Evolutionary conservation across 345 rosid genomes (phyloP).

Genomic region (Murraya paniculata): DNA sequence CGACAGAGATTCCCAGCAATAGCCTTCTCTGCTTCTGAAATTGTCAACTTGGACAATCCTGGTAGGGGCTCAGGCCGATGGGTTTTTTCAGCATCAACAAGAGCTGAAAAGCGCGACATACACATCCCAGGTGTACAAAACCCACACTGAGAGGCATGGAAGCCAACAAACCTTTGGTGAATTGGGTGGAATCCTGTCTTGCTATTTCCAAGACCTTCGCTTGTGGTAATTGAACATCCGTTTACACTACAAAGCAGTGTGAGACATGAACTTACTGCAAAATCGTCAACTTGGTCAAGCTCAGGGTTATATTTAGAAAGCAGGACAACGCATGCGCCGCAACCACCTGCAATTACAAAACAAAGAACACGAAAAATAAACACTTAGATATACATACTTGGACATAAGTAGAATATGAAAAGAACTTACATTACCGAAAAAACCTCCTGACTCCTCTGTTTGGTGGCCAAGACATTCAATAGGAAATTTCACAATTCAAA

Average conservation of each 20-base stretch:
- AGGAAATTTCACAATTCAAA: background rate
- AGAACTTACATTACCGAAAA: background rate
- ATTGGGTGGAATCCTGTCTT: slow-evolving; percentile 81
- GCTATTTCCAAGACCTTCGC: slow-evolving; percentile 82
- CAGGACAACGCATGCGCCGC: slow-evolving; percentile 86
- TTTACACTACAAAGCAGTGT: slow-evolving; percentile 79
- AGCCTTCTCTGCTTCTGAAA: slow-evolving; percentile 70
- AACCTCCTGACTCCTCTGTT: background rate
- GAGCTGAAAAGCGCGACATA: slow-evolving; percentile 69
- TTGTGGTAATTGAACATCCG: slow-evolving; percentile 78
- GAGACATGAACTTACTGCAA: slow-evolving; percentile 70
- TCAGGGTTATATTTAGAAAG: slow-evolving; percentile 61
- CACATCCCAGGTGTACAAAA: slow-evolving; percentile 99
- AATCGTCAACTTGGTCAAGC: slow-evolving; percentile 57
- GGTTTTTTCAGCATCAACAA: slow-evolving; percentile 61
- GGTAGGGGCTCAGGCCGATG: slow-evolving; percentile 37
- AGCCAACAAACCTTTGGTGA: slow-evolving; percentile 69
- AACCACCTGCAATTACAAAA: slow-evolving; percentile 64
- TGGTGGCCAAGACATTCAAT: background rate
- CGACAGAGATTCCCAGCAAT: slow-evolving; percentile 82
- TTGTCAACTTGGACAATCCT: slow-evolving; percentile 69
- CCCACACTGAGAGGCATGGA: slow-evolving; percentile 95
- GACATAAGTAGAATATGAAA: background rate
- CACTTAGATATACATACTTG: background rate
- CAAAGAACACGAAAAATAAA: background rate